Conservation (phyloP, 306 rosid genomes). For the Trifolium pratense region DNA sequence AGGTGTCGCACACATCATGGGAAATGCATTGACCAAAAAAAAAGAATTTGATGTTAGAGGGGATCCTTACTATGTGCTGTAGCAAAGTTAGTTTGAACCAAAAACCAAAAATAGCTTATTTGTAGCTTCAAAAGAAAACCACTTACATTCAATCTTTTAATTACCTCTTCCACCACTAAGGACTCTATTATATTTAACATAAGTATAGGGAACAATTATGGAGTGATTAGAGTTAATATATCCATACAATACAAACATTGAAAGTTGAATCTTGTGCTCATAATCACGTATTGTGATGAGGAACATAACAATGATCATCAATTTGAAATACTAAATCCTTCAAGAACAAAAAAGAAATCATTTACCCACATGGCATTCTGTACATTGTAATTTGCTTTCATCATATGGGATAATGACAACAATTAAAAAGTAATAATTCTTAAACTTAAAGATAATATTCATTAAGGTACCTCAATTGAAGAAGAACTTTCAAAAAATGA, state of each 20-base stretch:
- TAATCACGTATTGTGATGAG: conserved; percentile 8
- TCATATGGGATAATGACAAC: conserved; percentile 39
- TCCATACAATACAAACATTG: conserved; percentile 1
- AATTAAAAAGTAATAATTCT: conserved; percentile 30
- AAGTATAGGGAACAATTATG: neutral
- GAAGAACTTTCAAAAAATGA: conserved; percentile 46
- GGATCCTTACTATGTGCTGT: neutral
- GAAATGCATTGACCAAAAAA: conserved; percentile 32
- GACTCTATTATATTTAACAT: neutral
- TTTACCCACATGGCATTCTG: conserved; percentile 50
- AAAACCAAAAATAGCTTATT: neutral
- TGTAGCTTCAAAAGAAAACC: conserved; percentile 37
- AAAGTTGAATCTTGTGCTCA: conserved; percentile 14
- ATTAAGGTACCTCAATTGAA: conserved; percentile 42
- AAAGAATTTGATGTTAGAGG: conserved; percentile 24
- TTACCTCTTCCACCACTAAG: conserved; percentile 19
- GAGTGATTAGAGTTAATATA: neutral
- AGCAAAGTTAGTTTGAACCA: conserved; percentile 27
- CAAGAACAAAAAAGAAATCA: conserved; percentile 35
- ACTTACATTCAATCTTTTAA: conserved; percentile 42
- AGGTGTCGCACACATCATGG: conserved; percentile 13
- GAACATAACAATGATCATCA: neutral
- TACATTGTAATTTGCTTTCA: conserved; percentile 50
- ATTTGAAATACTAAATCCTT: neutral
- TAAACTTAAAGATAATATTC: conserved; percentile 34